Evolutionary conservation across 139 green algal species (phyloP), one percentile per base, ranked within the genome.

Genomic region (Asterochloris sp.): DNA sequence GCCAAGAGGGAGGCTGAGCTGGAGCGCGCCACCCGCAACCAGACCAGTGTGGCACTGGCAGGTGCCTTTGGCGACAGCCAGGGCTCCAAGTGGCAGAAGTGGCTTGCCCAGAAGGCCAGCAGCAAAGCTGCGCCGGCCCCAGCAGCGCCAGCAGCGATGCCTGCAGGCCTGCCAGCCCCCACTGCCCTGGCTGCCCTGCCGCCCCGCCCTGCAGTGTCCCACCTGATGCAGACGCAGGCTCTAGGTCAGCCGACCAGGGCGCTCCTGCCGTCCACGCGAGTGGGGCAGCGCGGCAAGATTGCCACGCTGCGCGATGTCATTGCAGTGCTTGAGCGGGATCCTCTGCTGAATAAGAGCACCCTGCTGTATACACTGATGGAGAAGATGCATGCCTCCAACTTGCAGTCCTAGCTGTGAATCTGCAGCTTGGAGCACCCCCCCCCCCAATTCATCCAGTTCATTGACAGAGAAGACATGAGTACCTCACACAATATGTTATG

Each of bases 271-370:
- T n/a, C 76, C 10, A 69, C 76, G 24, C n/a, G 76, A 0, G 60
- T 80, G 29, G 54, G 23, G 12, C 54, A 24, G 47, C 60, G 68
- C 15, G 60, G 76, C 19, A 61, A 80, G 24, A 67, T 80, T 80
- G 76, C 68, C 13, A 62, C 60, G 38, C n/a, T 80, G 23, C 67
- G 68, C 16, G 76, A 80, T n/a, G 60, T 80, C 11, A 80, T 80
- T 69, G 76, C 76, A 80, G 76, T 80, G 21, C 67, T 80, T 61
- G 76, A 80, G 23, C 76, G 68, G 29, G 60, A 80, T 38, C 76
- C 76, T 24, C 67, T 69, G 24, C 68, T 69, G 24, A 69, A 62
- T 62, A 80, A 80, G 60, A 80, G 76, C 68, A 62, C 67, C 26
- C 76, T 69, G 11, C 61, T 80, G 60, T 80, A 80, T 12, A 28